Evolutionary conservation across 768 basidiomycete genomes (phyloP).

Genomic region (Termitomyces sp.): DNA sequence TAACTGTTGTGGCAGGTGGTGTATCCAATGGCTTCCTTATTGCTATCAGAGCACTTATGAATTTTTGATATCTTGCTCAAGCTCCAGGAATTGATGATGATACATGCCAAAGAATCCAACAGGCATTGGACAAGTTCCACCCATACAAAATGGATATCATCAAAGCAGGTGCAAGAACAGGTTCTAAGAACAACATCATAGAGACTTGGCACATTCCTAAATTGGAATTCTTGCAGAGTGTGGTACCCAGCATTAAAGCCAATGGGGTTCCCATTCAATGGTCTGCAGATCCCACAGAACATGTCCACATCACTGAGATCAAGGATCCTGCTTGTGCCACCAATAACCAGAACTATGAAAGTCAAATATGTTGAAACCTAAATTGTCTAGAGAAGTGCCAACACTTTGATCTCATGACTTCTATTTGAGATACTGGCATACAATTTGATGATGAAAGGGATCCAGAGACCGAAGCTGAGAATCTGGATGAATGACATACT

Average conservation of each 20-base stretch:
- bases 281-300: slow-evolving; percentile 32
- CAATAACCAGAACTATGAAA: slow-evolving; percentile 30
- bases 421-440: no score
- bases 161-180: slow-evolving; percentile 21
- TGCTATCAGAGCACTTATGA: slow-evolving; percentile 29
- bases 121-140: slow-evolving; percentile 28
- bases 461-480: no score
- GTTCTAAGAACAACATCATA: slow-evolving; percentile 19
- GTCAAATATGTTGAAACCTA: slow-evolving; percentile 30
- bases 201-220: slow-evolving; percentile 40
- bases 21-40: slow-evolving; percentile 24
- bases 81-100: slow-evolving; percentile 21
- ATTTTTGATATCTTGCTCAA: slow-evolving; percentile 30
- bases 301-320: slow-evolving; percentile 27
- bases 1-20: slow-evolving; percentile 32
- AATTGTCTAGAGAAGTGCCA: slow-evolving; percentile 27
- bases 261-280: slow-evolving; percentile 31
- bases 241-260: slow-evolving; percentile 19
- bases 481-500: no score
- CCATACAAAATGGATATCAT: slow-evolving; percentile 30
- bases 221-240: slow-evolving; percentile 34
- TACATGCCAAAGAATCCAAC: slow-evolving; percentile 12
- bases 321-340: slow-evolving; percentile 26
- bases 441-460: no score
- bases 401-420: slow-evolving; percentile 23